Percentiles rank a stretch among this genome's conserved stretches.
These are phyloP conservation scores for Anethum foeniculum DNA, from an alignment of 140 eudicot genomes.

Conservation along the genomic window DNA sequence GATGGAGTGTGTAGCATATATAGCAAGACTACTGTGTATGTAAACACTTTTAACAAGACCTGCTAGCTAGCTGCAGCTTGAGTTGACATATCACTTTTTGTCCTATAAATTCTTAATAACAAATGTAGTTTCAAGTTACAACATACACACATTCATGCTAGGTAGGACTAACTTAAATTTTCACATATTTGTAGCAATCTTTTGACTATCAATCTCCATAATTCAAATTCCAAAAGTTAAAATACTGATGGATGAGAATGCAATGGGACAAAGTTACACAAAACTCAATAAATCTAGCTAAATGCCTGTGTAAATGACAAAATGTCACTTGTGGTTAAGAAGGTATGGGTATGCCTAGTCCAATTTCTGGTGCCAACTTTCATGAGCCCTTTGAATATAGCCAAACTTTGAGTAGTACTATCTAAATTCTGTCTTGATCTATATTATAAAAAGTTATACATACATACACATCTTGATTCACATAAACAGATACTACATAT, in stretches of 20 bases:
- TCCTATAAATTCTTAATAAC: not conserved
- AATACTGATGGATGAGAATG: not conserved
- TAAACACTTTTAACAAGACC: conserved; percentile 10
- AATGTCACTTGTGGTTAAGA: conserved; percentile 1
- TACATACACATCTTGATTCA: not conserved
- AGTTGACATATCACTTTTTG: conserved; percentile 15
- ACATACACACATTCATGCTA: conserved; percentile 7
- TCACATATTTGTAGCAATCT: not conserved
- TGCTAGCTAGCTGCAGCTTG: conserved; percentile 1
- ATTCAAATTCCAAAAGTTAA: not conserved
- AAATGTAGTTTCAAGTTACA: not conserved
- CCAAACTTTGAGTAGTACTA: conserved; percentile 3
- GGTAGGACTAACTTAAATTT: not conserved
- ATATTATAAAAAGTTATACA: not conserved
- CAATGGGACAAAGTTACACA: conserved; percentile 11
- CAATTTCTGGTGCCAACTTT: not conserved
- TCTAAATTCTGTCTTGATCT: not conserved
- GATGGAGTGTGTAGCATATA: not conserved
- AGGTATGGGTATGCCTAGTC: not conserved
- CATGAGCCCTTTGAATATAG: conserved; percentile 2
- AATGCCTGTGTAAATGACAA: not conserved
- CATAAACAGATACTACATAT: not conserved
- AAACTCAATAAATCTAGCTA: conserved; percentile 12
- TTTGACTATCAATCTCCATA: not conserved
- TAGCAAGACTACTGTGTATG: not conserved